Conservation (phyloP, 805 yeast species). For the Trichomonascus vanleenenianus region DNA sequence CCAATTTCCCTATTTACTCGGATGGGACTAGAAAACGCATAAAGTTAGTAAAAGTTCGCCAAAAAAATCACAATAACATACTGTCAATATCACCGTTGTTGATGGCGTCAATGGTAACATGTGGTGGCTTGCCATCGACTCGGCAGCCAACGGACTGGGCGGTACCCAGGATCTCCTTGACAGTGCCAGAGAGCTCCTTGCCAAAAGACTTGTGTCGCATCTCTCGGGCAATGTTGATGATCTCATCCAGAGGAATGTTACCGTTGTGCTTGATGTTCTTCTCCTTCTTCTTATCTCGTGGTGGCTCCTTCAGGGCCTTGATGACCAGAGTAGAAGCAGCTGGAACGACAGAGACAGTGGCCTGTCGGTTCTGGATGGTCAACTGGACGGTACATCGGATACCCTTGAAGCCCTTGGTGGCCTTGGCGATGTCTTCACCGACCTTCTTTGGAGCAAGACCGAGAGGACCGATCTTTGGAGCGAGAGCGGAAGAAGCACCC, state of each 20-base stretch:
- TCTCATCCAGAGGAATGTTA: slow-evolving; percentile 95
- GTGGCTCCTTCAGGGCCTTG: slow-evolving; percentile 99
- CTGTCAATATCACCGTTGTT: slow-evolving; percentile 94
- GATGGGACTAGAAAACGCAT: slow-evolving; percentile 11
- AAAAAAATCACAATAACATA: slow-evolving; percentile 2
- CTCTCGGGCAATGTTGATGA: slow-evolving; percentile 93
- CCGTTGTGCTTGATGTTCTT: slow-evolving; percentile 99
- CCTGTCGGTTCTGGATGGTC: slow-evolving; percentile 99
- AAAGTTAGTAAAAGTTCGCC: slow-evolving; percentile 5
- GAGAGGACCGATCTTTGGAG: slow-evolving; percentile 99
- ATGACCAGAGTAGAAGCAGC: slow-evolving; percentile 98
- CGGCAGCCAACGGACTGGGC: slow-evolving; percentile 99
- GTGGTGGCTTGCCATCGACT: slow-evolving; percentile 99
- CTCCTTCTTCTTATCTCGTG: slow-evolving; percentile 99
- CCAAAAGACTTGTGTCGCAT: slow-evolving; percentile 98
- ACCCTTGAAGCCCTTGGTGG: slow-evolving; percentile 98
- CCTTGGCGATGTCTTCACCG: slow-evolving; percentile 99
- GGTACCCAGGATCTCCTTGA: slow-evolving; percentile 99
- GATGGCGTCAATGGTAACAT: slow-evolving; percentile 96
- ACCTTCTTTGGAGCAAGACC: slow-evolving; percentile 99
- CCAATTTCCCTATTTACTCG: slow-evolving; percentile 11
- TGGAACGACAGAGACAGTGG: slow-evolving; percentile 97
- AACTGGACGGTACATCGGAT: slow-evolving; percentile 98
- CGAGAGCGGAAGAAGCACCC: slow-evolving; percentile 99
- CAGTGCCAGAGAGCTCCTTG: slow-evolving; percentile 91